A percentile compares a stretch with the other conserved stretches of the same genome.
phyloP scores from a whole-genome alignment of 352 stramenopile genomes.

The Phytophthora fragariae region DNA sequence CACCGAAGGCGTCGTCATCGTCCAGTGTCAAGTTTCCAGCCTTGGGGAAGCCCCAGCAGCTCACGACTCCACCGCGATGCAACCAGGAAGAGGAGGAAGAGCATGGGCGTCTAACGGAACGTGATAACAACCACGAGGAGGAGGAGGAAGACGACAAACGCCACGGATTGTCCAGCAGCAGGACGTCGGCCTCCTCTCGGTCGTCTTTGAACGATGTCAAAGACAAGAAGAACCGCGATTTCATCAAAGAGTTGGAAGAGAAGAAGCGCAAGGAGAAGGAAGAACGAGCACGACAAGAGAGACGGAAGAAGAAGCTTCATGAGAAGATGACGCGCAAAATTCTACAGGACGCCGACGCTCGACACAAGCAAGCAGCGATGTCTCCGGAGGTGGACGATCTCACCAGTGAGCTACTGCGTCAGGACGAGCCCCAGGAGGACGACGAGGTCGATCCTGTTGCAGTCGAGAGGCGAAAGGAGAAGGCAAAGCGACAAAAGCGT shows the following conservation, averaged over 20 bases:
- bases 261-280: slow-evolving; percentile 78
- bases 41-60: slow-evolving; percentile 43
- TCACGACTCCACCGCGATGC: slow-evolving; percentile 17
- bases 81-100: slow-evolving; percentile 55
- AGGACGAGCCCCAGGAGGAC: slow-evolving; percentile 35
- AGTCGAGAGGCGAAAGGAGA: slow-evolving; percentile 41
- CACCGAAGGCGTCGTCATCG: slow-evolving; percentile 20
- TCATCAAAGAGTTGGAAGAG: slow-evolving; percentile 76
- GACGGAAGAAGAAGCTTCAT: slow-evolving; percentile 65
- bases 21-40: slow-evolving; percentile 47
- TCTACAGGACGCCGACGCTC: slow-evolving; percentile 48
- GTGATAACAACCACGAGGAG: slow-evolving; percentile 26
- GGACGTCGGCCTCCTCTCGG: slow-evolving; percentile 22
- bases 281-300: slow-evolving; percentile 48
- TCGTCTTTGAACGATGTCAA: slow-evolving; percentile 23
- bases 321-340: slow-evolving; percentile 68
- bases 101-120: slow-evolving; percentile 1
- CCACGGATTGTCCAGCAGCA: slow-evolving; percentile 25
- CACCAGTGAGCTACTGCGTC: not conserved
- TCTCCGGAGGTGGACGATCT: slow-evolving; percentile 38
- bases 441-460: slow-evolving; percentile 22
- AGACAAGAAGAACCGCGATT: slow-evolving; percentile 68
- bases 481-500: slow-evolving; percentile 50
- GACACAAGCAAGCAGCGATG: slow-evolving; percentile 31
- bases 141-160: slow-evolving; percentile 36